Evolutionary conservation across 2,329 filamentous ascomycete species (phyloP), one percentile per base, ranked within the genome.

Genomic region (Ceratocystis papillata): DNA sequence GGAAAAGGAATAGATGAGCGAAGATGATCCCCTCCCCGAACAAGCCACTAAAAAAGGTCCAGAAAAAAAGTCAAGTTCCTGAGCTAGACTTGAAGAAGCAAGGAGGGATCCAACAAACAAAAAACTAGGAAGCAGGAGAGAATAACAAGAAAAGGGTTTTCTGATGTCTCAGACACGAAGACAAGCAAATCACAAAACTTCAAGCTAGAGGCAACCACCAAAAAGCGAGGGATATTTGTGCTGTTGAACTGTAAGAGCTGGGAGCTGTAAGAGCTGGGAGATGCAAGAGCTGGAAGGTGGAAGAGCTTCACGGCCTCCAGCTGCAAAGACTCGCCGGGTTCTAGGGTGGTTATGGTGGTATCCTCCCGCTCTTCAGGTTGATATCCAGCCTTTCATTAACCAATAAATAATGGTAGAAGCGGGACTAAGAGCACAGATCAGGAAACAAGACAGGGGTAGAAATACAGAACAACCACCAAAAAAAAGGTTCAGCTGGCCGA

Each of bases 1-100:
- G 48, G 30, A 65, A 57, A 45, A 37, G 46, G n/a, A 53, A 63
- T 48, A 63, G 61, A 25, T 59, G 53, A 50, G 46, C n/a, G 46
- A 59, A 33, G 53, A 33, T 30, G 20, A 25, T 33, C 25, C 5
- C 28, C 25, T 55, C 50, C 48, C 48, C 28, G 53, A 33, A 59
- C 53, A 59, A 59, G 53, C 53, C 53, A 59, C 53, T 59, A 37
- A 59, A 59, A 59, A 25, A 59, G 37, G 53, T 20, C 8, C 22
- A 53, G 53, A 33, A 59, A 57, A 28, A 30, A 59, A 59, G 10
- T 7, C 28, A 59, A 59, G 53, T 59, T 59, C 53, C 53, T 59
- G 53, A 33, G 25, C 53, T 59, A 59, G 28, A 59, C 53, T 59
- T 33, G 53, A 59, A 59, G 53, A 59, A 59, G 28, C 53, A 59